These are phyloP conservation scores for Ophiostoma triangulosporum DNA, from an alignment of 2,329 filamentous ascomycete genomes.

Conservation along the genomic window DNA sequence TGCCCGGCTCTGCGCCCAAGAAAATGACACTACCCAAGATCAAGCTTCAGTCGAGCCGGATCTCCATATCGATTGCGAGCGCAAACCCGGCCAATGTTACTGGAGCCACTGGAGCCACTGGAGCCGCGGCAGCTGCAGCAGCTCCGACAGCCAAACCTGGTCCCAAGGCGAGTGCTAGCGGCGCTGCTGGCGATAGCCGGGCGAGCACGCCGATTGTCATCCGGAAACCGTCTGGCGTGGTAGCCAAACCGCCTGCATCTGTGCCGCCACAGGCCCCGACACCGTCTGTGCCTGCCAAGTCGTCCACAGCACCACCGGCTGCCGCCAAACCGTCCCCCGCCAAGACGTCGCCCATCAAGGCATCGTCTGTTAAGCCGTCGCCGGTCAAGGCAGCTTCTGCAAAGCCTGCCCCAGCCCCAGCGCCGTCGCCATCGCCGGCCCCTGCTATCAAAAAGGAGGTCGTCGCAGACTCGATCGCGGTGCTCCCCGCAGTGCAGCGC, in stretches of 20 bases:
- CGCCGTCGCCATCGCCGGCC: neutral
- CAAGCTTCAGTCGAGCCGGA: slow-evolving; percentile 13
- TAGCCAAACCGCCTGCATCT: neutral
- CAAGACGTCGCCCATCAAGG: neutral
- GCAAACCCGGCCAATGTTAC: neutral
- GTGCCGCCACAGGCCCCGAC: neutral
- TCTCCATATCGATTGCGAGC: neutral
- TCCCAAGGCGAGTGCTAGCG: neutral
- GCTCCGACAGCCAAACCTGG: neutral
- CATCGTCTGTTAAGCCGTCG: neutral
- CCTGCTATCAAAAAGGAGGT: slow-evolving; percentile 1
- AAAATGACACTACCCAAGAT: slow-evolving; percentile 12
- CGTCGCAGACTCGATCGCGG: slow-evolving; percentile 17
- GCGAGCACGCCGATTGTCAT: slow-evolving; percentile 8
- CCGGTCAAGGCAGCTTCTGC: neutral
- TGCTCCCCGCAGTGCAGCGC: slow-evolving; percentile 11
- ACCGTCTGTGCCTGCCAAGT: neutral
- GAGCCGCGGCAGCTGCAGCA: neutral
- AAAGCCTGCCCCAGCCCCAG: neutral
- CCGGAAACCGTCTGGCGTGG: slow-evolving; percentile 15
- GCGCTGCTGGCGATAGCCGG: neutral
- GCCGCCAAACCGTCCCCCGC: neutral
- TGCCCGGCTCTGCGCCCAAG: slow-evolving; percentile 9
- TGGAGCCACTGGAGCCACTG: neutral
- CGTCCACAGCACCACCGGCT: neutral